Base-by-base conservation (phyloP, 257 asterid genomes). In the Petrea volubilis region DNA sequence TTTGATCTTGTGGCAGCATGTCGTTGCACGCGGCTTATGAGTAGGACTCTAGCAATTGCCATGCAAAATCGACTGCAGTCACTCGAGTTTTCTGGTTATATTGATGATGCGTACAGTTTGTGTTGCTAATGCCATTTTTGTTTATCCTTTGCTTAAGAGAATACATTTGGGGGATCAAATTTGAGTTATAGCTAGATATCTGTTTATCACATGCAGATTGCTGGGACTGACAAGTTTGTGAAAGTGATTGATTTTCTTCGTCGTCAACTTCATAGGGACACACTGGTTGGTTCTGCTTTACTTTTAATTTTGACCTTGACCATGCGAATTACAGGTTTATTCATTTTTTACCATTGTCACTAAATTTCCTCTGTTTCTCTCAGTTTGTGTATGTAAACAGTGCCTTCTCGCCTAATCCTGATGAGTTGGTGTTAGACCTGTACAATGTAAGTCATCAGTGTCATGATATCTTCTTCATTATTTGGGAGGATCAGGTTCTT, bases 311-410 rank as follows among this genome's bases (percentile, higher is more conserved):
- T 52, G 53, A 46, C 64, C 43, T 67, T 23, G 18, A 21, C 11
- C 34, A 25, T 72, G 5, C 58, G 58, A 28, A 20, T 72, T 41
- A 41, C n/a, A 10, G 43, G 6, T 27, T n/a, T 28, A 2, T 17
- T 1, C 58, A 67, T 12, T 12, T 17, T 52, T 60, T 7, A 17
- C 1, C 49, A 8, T 24, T 67, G 69, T 63, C 53, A 55, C 73
- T 78, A 58, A 76, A 36, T 70, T 28, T 63, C 20, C 27, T 67
- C 58, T 50, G 68, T 27, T 53, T 69, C 24, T 68, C 41, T 53
- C 75, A 89, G 99, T 94, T 94, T 88, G 99, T 94, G 57, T 92
- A 95, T 72, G 95, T 92, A 69, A 95, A 95, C 92, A 92, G 99
- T 56, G 96, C 96, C 65, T 92, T 95, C 85, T 92, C 97, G 7